These are phyloP conservation scores for Pinus taeda DNA, from an alignment of 75 land plant genomes.

Conservation along the genomic window DNA sequence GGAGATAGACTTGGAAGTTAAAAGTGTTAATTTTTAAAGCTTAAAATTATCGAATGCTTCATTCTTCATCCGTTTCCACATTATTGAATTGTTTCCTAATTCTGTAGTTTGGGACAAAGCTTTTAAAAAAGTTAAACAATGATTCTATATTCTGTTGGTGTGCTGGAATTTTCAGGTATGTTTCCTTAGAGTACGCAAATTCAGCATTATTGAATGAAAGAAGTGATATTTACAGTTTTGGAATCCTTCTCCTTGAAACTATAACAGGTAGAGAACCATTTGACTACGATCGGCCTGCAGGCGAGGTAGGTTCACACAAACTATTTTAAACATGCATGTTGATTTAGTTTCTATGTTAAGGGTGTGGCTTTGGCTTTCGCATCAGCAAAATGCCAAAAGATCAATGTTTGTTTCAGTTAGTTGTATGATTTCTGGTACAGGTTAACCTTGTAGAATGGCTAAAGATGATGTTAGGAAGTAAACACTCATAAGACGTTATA, in stretches of 20 bases:
- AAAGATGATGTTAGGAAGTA: constrained; percentile 69
- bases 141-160: too few relatives aligned
- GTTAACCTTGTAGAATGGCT: constrained; percentile 81
- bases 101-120: too few relatives aligned
- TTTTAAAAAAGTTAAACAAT: too few relatives aligned
- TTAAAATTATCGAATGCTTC: too few relatives aligned
- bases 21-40: too few relatives aligned
- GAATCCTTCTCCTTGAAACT: constrained; percentile 64
- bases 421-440: constrained; percentile 53
- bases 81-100: too few relatives aligned
- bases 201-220: constrained; percentile 65
- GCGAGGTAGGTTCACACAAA: constrained; percentile 37
- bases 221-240: constrained; percentile 76
- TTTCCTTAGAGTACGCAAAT: constrained; percentile 82
- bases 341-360: constrained; percentile 3
- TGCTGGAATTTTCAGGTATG: constrained; percentile 46
- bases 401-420: too few relatives aligned
- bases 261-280: constrained; percentile 79
- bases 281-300: constrained; percentile 55
- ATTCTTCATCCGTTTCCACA: too few relatives aligned
- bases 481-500: constrained; percentile 68
- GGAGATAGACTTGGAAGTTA: too few relatives aligned
- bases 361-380: too few relatives aligned
- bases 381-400: too few relatives aligned
- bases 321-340: neutral